Percentiles rank a stretch among this genome's conserved stretches.
These are phyloP conservation scores for Podospora didyma DNA, from an alignment of 495 filamentous ascomycete species.

Conservation along the genomic window DNA sequence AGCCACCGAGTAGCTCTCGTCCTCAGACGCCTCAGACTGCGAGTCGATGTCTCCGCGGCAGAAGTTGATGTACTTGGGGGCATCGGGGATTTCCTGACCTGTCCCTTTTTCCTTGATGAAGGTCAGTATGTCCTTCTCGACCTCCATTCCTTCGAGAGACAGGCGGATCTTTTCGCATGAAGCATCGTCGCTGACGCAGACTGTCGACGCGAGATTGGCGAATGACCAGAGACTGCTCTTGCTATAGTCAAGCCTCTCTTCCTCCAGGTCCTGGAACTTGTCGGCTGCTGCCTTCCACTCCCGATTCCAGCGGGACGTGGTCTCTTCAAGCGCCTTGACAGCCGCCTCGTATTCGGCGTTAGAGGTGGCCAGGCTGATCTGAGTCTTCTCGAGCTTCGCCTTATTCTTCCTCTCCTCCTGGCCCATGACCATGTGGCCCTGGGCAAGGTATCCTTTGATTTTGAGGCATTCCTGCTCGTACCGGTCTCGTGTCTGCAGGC, in stretches of 20 bases:
- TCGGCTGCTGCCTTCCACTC: slow-evolving; percentile 98
- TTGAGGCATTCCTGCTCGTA: slow-evolving; percentile 97
- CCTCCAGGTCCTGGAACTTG: slow-evolving; percentile 99
- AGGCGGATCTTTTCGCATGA: slow-evolving; percentile 97
- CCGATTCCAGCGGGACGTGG: slow-evolving; percentile 91
- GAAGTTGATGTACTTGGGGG: slow-evolving; percentile 98
- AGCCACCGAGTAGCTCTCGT: slow-evolving; percentile 84
- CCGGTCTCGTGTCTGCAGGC: slow-evolving; percentile 70
- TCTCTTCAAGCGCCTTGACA: slow-evolving; percentile 91
- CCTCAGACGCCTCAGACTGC: slow-evolving; percentile 76
- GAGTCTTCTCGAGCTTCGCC: slow-evolving; percentile 96
- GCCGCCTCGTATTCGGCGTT: slow-evolving; percentile 92
- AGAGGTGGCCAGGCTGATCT: slow-evolving; percentile 84
- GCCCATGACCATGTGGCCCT: slow-evolving; percentile 99
- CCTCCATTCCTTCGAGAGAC: slow-evolving; percentile 90
- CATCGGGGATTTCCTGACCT: slow-evolving; percentile 92
- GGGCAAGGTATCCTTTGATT: slow-evolving; percentile 96
- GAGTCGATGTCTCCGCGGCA: slow-evolving; percentile 85
- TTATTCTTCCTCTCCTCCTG: slow-evolving; percentile 99
- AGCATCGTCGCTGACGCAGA: slow-evolving; percentile 98
- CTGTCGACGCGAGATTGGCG: slow-evolving; percentile 96
- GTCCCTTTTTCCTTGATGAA: slow-evolving; percentile 92
- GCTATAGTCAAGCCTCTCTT: slow-evolving; percentile 92
- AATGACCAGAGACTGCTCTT: slow-evolving; percentile 98
- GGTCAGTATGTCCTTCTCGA: slow-evolving; percentile 85